Evolutionary conservation across 208 protist species (phyloP).

Genomic region (Crithidia mellificae): DNA sequence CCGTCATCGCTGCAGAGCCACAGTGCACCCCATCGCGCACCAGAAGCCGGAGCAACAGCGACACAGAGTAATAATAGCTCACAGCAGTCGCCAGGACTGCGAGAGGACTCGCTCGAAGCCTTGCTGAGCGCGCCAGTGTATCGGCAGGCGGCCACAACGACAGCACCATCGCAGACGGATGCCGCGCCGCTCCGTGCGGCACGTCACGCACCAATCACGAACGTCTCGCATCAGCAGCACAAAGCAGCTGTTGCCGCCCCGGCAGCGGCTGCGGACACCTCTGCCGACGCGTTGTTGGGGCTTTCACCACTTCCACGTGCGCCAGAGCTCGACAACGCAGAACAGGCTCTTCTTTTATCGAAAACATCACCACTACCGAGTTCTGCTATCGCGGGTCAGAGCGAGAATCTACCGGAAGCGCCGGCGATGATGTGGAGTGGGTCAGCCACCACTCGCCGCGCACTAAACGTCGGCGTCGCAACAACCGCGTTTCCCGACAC

Average conservation of each 20-base stretch:
- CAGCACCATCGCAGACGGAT: neutral
- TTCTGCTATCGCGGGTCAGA: neutral
- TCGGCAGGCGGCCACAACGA: neutral
- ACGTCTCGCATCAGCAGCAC: constrained; percentile 4
- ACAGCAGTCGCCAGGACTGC: neutral
- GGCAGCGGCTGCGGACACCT: neutral
- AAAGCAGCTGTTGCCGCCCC: neutral
- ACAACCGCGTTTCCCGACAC: neutral
- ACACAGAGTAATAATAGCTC: neutral
- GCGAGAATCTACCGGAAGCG: too few relatives aligned
- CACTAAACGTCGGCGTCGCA: constrained; percentile 8
- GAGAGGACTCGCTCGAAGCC: constrained; percentile 7
- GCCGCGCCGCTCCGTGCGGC: neutral
- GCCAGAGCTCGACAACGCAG: constrained; percentile 9
- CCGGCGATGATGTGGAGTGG: too few relatives aligned
- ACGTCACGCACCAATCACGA: neutral
- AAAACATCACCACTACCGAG: neutral
- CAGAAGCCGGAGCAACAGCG: too few relatives aligned
- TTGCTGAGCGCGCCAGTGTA: neutral
- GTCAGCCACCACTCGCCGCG: too few relatives aligned
- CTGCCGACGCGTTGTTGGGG: constrained; percentile 3
- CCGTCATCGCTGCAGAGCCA: neutral
- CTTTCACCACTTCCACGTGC: constrained; percentile 13
- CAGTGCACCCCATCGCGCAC: too few relatives aligned
- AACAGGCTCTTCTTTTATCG: constrained; percentile 4